Evolutionary conservation across 2,329 filamentous ascomycete species (phyloP), one percentile per base, ranked within the genome.

Genomic region (Fusarium pseudonygamai): DNA sequence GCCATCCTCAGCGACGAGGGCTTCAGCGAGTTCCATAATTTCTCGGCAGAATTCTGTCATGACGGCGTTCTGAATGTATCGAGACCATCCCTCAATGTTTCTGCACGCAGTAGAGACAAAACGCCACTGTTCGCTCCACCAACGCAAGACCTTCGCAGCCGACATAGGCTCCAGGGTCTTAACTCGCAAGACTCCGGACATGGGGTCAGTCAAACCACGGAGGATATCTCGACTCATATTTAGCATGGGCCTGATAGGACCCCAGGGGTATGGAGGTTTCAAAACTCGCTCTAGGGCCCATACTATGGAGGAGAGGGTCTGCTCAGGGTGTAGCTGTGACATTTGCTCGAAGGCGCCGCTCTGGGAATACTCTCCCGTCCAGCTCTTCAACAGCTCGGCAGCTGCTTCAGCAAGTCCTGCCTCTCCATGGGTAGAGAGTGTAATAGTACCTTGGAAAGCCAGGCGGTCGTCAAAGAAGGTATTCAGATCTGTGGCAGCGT

Each of bases 31-130:
- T 77, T 98, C 94, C 90, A 99, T 99, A 20, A 93, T 93, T 79
- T 97, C 94, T 74, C 96, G 92, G 79, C 95, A 98, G 78, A 98
- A 98, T 64, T 97, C 92, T 77, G 95, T 92, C 93, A 99, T 95
- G 60, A 90, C 86, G 26, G 86, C 83, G 79, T 94, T 96, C 57
- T 96, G 92, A 66, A 93, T 90, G 8, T 88, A 88, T 20, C 89
- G 85, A 72, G 94, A 94, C 96, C 96, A 99, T 16, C 85, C 84
- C 79, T 97, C 95, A 7, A 95, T 97, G 68, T 92, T 91, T 46
- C 90, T 87, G 78, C 98, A 98, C 22, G 96, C 93, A 63, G 92
- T 91, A 46, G 92, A 92, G 47, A 98, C 87, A 50, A 91, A 91
- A 64, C 89, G 88, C 97, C 97, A 99, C 75, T 95, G 89, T 64